Conservation (phyloP, 257 asterid genomes). For the Solanum paucissectum region DNA sequence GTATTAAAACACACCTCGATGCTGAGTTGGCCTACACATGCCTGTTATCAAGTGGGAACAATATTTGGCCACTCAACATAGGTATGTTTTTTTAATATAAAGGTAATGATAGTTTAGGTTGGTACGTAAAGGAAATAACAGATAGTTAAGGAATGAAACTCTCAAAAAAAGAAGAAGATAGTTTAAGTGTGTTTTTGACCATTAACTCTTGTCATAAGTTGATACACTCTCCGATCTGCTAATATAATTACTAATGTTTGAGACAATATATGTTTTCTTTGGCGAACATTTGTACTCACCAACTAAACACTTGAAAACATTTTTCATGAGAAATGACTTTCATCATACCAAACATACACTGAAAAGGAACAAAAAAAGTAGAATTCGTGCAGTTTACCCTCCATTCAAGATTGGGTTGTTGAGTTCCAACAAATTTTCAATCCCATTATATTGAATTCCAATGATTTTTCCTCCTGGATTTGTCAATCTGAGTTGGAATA, state of each 20-base stretch:
- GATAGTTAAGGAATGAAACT: not conserved
- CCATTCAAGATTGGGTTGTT: slow-evolving; percentile 30
- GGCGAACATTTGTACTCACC: not conserved
- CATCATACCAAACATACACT: not conserved
- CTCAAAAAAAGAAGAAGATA: not conserved
- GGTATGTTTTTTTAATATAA: not conserved
- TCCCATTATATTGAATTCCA: slow-evolving; percentile 32
- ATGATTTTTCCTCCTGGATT: slow-evolving; percentile 38
- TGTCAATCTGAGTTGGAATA: slow-evolving; percentile 30
- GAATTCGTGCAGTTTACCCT: slow-evolving; percentile 23
- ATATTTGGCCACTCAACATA: not conserved
- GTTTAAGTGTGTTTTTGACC: not conserved
- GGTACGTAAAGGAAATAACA: not conserved
- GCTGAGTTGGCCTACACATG: not conserved
- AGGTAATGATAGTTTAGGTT: not conserved
- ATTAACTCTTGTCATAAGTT: not conserved
- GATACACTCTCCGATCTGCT: not conserved
- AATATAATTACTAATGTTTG: not conserved
- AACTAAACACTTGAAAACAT: not conserved
- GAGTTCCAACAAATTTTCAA: slow-evolving; percentile 39
- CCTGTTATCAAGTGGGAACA: not conserved
- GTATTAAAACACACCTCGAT: not conserved
- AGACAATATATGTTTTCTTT: not conserved
- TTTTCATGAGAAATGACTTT: not conserved
- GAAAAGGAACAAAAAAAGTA: not conserved